Conservation (phyloP, 2,329 filamentous ascomycete species). For the Arthrinium phaeospermum region DNA sequence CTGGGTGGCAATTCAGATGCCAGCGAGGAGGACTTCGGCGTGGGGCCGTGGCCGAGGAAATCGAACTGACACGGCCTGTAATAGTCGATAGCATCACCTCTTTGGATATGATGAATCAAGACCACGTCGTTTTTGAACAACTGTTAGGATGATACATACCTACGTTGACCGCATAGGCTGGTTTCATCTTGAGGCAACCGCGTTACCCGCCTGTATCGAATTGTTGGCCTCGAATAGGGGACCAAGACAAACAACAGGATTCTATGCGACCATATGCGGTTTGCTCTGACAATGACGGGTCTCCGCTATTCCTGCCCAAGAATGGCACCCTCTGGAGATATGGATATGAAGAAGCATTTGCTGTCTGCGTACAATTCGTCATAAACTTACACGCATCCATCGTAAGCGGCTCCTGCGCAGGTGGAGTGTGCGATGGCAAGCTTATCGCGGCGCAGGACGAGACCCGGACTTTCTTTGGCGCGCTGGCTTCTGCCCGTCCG, state of each 20-base stretch:
- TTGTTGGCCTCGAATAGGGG: neutral
- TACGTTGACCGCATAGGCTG: neutral
- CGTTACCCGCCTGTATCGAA: neutral
- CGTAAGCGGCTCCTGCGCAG: neutral
- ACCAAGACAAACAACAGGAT: neutral
- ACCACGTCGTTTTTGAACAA: neutral
- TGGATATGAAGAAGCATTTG: neutral
- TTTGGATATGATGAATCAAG: neutral
- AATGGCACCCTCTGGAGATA: neutral
- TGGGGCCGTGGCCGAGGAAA: neutral
- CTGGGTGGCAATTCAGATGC: neutral
- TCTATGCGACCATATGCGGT: neutral
- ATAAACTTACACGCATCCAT: neutral
- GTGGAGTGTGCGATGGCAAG: neutral
- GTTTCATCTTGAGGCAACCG: neutral
- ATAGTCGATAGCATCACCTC: neutral
- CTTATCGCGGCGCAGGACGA: neutral
- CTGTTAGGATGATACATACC: neutral
- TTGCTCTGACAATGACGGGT: neutral
- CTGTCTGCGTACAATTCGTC: neutral
- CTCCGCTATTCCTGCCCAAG: neutral
- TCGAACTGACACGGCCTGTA: neutral
- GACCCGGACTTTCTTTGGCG: neutral
- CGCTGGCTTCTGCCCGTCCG: neutral
- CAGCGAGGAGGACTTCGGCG: neutral